These are phyloP conservation scores for Eucalyptus decipiens DNA, from an alignment of 345 rosid species.

Conservation along the genomic window DNA sequence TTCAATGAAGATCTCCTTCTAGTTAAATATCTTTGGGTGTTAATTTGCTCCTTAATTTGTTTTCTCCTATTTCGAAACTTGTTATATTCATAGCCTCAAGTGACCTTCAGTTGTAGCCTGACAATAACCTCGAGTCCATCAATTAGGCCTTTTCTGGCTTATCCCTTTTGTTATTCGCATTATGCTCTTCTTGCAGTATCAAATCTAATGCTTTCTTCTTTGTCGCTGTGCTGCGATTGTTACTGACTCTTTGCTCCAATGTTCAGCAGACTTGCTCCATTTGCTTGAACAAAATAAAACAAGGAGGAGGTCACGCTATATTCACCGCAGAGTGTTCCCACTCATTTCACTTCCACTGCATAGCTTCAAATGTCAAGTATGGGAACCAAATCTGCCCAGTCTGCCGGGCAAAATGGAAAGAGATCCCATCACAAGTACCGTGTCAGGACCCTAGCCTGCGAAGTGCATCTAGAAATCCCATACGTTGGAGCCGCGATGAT, in stretches of 20 bases:
- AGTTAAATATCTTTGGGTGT: not conserved
- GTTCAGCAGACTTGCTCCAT: conserved; percentile 74
- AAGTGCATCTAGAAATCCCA: conserved; percentile 18
- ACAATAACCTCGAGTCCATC: not conserved
- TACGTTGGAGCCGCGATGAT: conserved; percentile 39
- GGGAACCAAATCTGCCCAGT: conserved; percentile 89
- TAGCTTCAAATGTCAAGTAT: conserved; percentile 77
- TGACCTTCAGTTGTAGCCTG: not conserved
- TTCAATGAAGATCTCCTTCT: not conserved
- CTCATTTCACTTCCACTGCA: conserved; percentile 94
- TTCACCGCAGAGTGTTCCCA: conserved; percentile 96
- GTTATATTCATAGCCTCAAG: not conserved
- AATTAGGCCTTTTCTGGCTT: not conserved
- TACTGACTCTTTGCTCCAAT: not conserved
- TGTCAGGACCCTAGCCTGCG: conserved; percentile 26
- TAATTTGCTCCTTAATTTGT: not conserved
- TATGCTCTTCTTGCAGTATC: not conserved
- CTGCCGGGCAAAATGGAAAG: conserved; percentile 90
- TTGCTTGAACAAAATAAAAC: conserved; percentile 84
- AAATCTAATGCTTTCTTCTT: not conserved
- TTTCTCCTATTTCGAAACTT: not conserved
- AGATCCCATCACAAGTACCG: conserved; percentile 71
- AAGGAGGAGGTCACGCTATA: conserved; percentile 80
- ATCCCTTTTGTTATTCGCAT: not conserved
- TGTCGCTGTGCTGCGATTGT: not conserved